phyloP scores from a whole-genome alignment of 176 grass and related monocot species.

The Bonia amplexicaulis region DNA sequence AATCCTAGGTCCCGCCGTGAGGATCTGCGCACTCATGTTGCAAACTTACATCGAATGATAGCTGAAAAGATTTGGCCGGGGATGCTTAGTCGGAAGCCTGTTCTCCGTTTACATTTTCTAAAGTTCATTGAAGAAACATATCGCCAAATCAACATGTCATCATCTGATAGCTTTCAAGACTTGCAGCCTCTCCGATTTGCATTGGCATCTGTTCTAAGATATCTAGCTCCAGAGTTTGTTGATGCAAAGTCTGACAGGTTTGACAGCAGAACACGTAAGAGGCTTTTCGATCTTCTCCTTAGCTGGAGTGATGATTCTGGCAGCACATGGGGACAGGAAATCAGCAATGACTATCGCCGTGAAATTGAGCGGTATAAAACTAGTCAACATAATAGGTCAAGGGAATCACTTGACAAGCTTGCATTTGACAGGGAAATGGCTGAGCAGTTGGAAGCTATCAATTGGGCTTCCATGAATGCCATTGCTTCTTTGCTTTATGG shows the following conservation, averaged over 20 bases:
- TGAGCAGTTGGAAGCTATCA: constrained; percentile 86
- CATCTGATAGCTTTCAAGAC: constrained; percentile 76
- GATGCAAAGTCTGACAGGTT: constrained; percentile 82
- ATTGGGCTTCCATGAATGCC: constrained; percentile 94
- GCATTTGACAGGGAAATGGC: constrained; percentile 88
- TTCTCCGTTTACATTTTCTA: constrained; percentile 73
- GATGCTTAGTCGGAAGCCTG: constrained; percentile 74
- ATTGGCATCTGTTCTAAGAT: constrained; percentile 81
- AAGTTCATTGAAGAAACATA: constrained; percentile 92
- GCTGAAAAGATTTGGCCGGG: constrained; percentile 95
- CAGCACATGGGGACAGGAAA: constrained; percentile 68
- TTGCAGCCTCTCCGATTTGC: constrained; percentile 85
- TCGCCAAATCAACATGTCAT: constrained; percentile 51
- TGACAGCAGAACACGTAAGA: constrained; percentile 77
- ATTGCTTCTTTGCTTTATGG: constrained; percentile 93
- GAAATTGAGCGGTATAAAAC: constrained; percentile 91
- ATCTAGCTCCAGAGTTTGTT: constrained; percentile 91
- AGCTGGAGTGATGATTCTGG: constrained; percentile 91
- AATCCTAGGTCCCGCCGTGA: constrained; percentile 86
- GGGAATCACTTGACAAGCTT: constrained; percentile 94
- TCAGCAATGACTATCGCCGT: constrained; percentile 60
- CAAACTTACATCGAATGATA: constrained; percentile 88
- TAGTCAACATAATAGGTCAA: constrained; percentile 80
- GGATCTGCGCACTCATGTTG: constrained; percentile 84
- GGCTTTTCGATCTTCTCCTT: constrained; percentile 81